phyloP scores from a whole-genome alignment of 805 yeast genomes.

The Candida coquimbonensis region DNA sequence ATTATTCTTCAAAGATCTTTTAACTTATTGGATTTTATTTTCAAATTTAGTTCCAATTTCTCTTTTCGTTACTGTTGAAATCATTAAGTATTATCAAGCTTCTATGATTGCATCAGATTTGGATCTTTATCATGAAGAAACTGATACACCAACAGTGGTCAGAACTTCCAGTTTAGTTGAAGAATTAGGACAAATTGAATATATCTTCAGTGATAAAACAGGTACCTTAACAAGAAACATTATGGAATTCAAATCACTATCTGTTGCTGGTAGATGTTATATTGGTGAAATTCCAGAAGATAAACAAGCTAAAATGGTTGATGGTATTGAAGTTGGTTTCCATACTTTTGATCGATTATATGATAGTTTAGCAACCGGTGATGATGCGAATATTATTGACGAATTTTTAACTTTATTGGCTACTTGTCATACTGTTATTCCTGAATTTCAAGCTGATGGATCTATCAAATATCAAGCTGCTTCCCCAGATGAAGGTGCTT shows the following conservation, averaged over 20 bases:
- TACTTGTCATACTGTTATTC: constrained; percentile 96
- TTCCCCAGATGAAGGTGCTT: constrained; percentile 98
- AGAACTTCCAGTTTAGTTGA: constrained; percentile 94
- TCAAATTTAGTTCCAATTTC: constrained; percentile 98
- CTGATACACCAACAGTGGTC: constrained; percentile 93
- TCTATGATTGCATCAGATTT: constrained; percentile 88
- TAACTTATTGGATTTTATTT: constrained; percentile 93
- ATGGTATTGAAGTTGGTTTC: constrained; percentile 78
- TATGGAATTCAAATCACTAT: constrained; percentile 92
- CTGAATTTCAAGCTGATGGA: constrained; percentile 64
- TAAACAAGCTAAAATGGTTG: constrained; percentile 59
- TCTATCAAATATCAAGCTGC: constrained; percentile 93
- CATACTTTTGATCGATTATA: constrained; percentile 62
- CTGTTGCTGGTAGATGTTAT: constrained; percentile 89
- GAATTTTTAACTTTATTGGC: constrained; percentile 80
- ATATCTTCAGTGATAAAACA: constrained; percentile 93
- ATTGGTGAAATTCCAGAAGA: constrained; percentile 90
- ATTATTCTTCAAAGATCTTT: constrained; percentile 75
- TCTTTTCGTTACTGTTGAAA: constrained; percentile 90
- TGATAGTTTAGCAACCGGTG: constrained; percentile 38
- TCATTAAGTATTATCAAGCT: constrained; percentile 93
- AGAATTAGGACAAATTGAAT: constrained; percentile 94
- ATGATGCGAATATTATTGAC: constrained; percentile 46
- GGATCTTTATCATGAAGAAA: constrained; percentile 81
- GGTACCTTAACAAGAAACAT: constrained; percentile 94